phyloP scores from a whole-genome alignment of 805 yeast genomes.

The Candida bentonensis region DNA sequence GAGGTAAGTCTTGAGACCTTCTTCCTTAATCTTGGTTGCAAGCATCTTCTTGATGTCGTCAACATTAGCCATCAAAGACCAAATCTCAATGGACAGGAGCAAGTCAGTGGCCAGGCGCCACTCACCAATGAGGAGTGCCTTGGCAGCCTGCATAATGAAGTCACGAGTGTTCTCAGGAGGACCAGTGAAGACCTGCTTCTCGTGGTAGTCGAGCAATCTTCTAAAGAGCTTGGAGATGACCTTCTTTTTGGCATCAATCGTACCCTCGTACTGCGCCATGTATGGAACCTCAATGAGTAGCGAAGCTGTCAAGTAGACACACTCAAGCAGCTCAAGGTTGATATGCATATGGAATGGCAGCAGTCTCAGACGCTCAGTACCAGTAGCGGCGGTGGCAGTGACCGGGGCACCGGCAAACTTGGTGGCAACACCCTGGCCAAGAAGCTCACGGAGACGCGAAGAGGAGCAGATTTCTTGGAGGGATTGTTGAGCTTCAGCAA shows the following conservation, averaged over 20 bases:
- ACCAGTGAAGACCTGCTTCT: slow-evolving; percentile 88
- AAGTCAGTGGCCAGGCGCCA: slow-evolving; percentile 69
- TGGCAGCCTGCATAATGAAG: slow-evolving; percentile 83
- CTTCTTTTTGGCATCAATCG: slow-evolving; percentile 44
- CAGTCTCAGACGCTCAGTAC: slow-evolving; percentile 61
- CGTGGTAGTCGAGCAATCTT: slow-evolving; percentile 81
- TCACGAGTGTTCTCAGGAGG: slow-evolving; percentile 97
- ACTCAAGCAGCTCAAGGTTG: slow-evolving; percentile 86
- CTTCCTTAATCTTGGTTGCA: slow-evolving; percentile 65
- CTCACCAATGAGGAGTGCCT: slow-evolving; percentile 74
- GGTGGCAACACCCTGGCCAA: slow-evolving; percentile 69
- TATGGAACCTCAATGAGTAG: slow-evolving; percentile 84
- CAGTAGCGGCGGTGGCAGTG: slow-evolving; percentile 18
- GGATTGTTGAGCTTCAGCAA: slow-evolving; percentile 74
- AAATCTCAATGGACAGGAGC: slow-evolving; percentile 64
- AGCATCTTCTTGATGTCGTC: slow-evolving; percentile 59
- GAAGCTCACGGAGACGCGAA: slow-evolving; percentile 73
- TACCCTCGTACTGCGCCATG: slow-evolving; percentile 55
- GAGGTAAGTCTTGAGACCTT: slow-evolving; percentile 85
- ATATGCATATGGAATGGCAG: slow-evolving; percentile 98
- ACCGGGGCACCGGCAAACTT: slow-evolving; percentile 15
- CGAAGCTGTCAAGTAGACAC: slow-evolving; percentile 82
- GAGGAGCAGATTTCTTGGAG: slow-evolving; percentile 80
- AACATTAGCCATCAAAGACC: slow-evolving; percentile 67
- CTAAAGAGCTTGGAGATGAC: slow-evolving; percentile 72